phyloP scores from a whole-genome alignment of 2,329 filamentous ascomycete species.

The Alternaria brassicae region DNA sequence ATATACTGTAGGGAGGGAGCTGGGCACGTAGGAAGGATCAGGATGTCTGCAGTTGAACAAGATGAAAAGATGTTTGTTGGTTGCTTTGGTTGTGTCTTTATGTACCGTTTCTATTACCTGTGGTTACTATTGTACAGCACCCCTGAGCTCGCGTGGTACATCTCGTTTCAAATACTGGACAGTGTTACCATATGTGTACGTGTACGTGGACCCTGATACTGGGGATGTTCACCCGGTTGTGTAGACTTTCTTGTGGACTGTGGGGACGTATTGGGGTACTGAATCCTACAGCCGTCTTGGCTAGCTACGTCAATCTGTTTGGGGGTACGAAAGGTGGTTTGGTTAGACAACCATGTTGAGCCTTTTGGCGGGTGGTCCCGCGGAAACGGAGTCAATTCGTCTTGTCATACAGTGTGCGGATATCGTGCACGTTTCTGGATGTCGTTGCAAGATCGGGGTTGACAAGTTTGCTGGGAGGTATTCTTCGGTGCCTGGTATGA shows the following conservation, averaged over 20 bases:
- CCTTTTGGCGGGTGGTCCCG: not conserved
- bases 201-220: too few relatives aligned
- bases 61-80: rapidly evolving
- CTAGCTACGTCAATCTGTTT: too few relatives aligned
- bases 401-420: not conserved
- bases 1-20: too few relatives aligned
- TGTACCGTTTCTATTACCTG: not conserved
- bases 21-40: too few relatives aligned
- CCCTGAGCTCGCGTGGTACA: not conserved
- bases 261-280: not conserved
- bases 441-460: not conserved
- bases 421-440: not conserved
- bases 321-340: not conserved
- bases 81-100: not conserved
- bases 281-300: not conserved
- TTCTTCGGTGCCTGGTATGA: not conserved
- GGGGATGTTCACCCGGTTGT: not conserved
- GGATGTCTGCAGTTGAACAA: not conserved
- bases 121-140: not conserved
- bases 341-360: not conserved
- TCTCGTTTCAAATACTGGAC: not conserved
- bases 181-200: rapidly evolving
- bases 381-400: too few relatives aligned
- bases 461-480: not conserved
- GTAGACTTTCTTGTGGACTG: not conserved